Conservation (phyloP, 75 land plant genomes). For the Picea glauca region DNA sequence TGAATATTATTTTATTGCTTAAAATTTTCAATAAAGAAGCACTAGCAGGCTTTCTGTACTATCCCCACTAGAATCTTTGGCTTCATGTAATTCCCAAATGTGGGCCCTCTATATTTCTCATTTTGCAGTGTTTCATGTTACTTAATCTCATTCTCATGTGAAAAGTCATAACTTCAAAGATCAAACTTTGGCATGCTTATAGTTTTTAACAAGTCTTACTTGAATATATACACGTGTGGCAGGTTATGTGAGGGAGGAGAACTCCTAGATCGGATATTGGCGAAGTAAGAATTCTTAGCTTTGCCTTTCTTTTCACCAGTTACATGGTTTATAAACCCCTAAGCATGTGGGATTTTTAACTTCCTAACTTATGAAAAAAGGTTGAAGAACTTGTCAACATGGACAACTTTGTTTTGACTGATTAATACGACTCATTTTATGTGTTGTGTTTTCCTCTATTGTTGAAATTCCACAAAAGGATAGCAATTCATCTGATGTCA, state of each 20-base stretch:
- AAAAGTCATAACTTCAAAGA: not conserved
- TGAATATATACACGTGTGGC: conserved; percentile 7
- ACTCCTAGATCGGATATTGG: conserved; percentile 86
- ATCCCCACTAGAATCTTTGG: not conserved
- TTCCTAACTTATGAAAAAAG: not conserved
- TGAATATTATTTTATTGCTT: not conserved
- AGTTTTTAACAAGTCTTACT: too few relatives aligned
- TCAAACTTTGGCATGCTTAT: too few relatives aligned
- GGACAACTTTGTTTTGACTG: not conserved
- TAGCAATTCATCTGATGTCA: too few relatives aligned
- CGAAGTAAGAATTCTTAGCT: conserved; percentile 58
- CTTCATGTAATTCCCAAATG: not conserved
- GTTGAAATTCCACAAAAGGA: too few relatives aligned
- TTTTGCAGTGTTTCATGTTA: not conserved
- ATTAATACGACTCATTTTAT: not conserved
- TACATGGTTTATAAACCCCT: not conserved
- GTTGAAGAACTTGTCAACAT: not conserved
- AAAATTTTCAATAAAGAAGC: not conserved
- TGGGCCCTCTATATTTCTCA: not conserved
- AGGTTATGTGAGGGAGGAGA: conserved; percentile 99
- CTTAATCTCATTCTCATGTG: not conserved
- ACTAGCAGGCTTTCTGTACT: not conserved
- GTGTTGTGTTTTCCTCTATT: not conserved
- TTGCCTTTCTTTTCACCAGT: not conserved
- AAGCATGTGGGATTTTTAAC: not conserved